These are phyloP conservation scores for Clavispora carvajalis DNA, from an alignment of 805 yeast species.

Conservation along the genomic window DNA sequence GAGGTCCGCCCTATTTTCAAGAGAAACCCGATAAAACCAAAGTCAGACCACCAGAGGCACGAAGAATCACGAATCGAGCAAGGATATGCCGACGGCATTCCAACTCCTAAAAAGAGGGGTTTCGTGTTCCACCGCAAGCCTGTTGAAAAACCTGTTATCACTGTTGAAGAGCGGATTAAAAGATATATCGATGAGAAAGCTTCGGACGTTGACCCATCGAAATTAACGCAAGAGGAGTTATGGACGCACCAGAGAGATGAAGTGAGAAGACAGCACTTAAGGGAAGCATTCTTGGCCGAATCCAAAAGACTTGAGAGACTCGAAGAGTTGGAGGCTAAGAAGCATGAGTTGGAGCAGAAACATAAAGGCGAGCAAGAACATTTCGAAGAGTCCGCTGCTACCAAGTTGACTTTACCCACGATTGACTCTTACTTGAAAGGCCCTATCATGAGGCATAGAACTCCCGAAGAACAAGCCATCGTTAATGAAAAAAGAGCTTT, in stretches of 20 bases:
- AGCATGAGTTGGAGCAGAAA: constrained; percentile 25
- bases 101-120: constrained; percentile 57
- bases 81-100: constrained; percentile 69
- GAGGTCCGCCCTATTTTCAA: constrained; percentile 70
- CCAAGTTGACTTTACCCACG: constrained; percentile 72
- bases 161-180: constrained; percentile 57
- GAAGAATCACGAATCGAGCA: constrained; percentile 42
- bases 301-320: constrained; percentile 42
- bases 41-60: constrained; percentile 37
- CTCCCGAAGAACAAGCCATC: constrained; percentile 59
- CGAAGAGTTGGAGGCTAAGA: constrained; percentile 23
- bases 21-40: constrained; percentile 50
- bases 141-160: constrained; percentile 44
- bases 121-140: constrained; percentile 47
- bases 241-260: constrained; percentile 52
- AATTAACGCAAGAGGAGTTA: constrained; percentile 30
- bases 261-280: constrained; percentile 67
- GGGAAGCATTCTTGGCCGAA: constrained; percentile 55
- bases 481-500: constrained; percentile 57
- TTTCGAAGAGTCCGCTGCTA: constrained; percentile 46
- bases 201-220: constrained; percentile 25
- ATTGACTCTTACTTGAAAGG: constrained; percentile 61
- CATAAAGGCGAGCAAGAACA: constrained; percentile 23
- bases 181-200: constrained; percentile 45
- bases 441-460: constrained; percentile 68